Evolutionary conservation across 371 early-diverging fungal genomes (phyloP).

Genomic region (Entomophthora muscae): DNA sequence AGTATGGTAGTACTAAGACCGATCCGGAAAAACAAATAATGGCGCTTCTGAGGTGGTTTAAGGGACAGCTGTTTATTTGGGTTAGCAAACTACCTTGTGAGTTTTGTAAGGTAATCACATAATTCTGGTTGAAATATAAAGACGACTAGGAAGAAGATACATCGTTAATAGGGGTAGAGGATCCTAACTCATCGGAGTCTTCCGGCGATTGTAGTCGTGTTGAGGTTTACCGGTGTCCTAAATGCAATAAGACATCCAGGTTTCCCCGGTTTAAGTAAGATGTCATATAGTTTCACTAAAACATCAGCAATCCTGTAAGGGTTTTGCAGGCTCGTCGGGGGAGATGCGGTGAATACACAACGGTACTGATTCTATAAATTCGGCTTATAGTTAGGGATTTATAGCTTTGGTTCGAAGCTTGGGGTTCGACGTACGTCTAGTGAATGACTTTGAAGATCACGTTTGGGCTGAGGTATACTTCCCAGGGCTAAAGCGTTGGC

Average conservation of each 20-base stretch:
- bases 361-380: background rate
- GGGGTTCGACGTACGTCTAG: background rate
- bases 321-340: background rate
- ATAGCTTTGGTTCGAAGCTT: background rate
- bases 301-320: background rate
- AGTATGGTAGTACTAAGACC: background rate
- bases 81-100: background rate
- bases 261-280: background rate
- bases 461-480: background rate
- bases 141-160: background rate
- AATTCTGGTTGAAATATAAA: background rate
- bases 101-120: background rate
- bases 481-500: background rate
- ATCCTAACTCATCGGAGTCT: background rate
- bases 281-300: background rate
- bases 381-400: background rate
- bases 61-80: background rate
- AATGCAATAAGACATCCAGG: background rate
- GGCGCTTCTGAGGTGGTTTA: background rate
- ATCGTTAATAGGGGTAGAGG: background rate
- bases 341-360: background rate
- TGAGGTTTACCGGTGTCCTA: background rate
- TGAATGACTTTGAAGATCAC: background rate
- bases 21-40: background rate
- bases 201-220: background rate